Evolutionary conservation across 2,329 filamentous ascomycete species (phyloP).

Genomic region (Fusarium mangiferae): DNA sequence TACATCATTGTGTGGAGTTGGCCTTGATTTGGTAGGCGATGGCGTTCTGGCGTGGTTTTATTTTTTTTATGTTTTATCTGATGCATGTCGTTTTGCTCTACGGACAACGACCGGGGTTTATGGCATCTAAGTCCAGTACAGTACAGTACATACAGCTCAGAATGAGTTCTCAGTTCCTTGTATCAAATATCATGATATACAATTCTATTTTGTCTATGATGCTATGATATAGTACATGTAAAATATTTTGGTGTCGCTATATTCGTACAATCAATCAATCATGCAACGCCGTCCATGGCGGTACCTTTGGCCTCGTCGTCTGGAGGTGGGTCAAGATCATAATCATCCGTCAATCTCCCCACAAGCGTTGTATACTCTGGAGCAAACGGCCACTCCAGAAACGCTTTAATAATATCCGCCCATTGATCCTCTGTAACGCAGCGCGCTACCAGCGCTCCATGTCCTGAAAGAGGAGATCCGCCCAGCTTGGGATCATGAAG

Average conservation of each 20-base stretch:
- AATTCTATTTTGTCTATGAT: neutral
- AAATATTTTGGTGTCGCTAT: neutral
- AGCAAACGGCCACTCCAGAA: slow-evolving; percentile 73
- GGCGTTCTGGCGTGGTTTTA: slow-evolving; percentile 32
- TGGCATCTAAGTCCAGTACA: slow-evolving; percentile 8
- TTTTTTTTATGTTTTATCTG: neutral
- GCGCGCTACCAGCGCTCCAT: slow-evolving; percentile 57
- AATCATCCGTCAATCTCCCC: slow-evolving; percentile 51
- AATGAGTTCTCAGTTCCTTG: slow-evolving; percentile 27
- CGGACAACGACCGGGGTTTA: slow-evolving; percentile 20
- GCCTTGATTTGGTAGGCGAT: slow-evolving; percentile 32
- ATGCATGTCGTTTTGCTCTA: slow-evolving; percentile 26
- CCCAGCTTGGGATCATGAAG: slow-evolving; percentile 60
- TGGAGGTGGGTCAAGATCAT: slow-evolving; percentile 12
- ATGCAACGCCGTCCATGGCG: slow-evolving; percentile 14
- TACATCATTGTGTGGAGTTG: slow-evolving; percentile 31
- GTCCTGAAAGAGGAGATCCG: slow-evolving; percentile 54
- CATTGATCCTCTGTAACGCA: slow-evolving; percentile 65
- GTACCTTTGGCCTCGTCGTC: slow-evolving; percentile 42
- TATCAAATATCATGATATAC: slow-evolving; percentile 18
- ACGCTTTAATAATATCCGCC: slow-evolving; percentile 67
- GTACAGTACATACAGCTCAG: slow-evolving; percentile 33
- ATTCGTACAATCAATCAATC: neutral
- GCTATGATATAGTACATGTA: slow-evolving; percentile 2
- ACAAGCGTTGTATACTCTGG: slow-evolving; percentile 62